Base-by-base conservation (phyloP, 1,139 yeast genomes). In the Yamadazyma spencermartinsiae region DNA sequence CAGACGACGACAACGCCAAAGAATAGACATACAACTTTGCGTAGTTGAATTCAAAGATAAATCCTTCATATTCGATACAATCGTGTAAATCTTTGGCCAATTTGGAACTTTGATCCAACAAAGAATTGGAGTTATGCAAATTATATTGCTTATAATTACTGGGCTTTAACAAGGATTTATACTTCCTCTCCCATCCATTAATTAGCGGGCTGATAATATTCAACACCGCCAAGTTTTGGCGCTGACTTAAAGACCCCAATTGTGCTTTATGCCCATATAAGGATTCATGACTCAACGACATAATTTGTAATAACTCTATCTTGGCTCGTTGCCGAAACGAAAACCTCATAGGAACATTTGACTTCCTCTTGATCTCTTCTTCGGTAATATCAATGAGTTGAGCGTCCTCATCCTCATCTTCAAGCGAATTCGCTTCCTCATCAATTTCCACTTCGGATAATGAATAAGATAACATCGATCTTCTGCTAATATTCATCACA, bases 21-120 rank as follows among this genome's bases (percentile, higher is more conserved):
- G 96, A 87, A 58, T 81, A 89, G 28, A 88, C 80, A 58, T 88
- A 90, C 27, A 90, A 62, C 46, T 86, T 84, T 12, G 94, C 82
- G 58, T 90, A 90, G 56, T 86, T 82, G 60, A 76, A 89, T 54
- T 89, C 97, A 56, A 89, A 80, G 29, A 86, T 75, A 42, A 88
- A 65, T 3, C 89, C 76, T 55, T 88, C 95, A 31, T 78, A 66
- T 45, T 82, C 88, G 28, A 88, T 60, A 27, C 66, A 56, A 15
- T 61, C 60, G 9, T 62, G 60, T 4, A 75, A 43, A 34, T 74
- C 80, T 35, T 55, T 60, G 10, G 68, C 51, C 4, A 60, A 47
- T 37, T 69, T 72, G 40, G 63, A 70, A 51, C 52, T 65, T 44
- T 57, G 76, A 47, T 52, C 68, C 40, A 52, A 60, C 58, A 60